A percentile compares a stretch with the other conserved stretches of the same genome.
phyloP scores from a whole-genome alignment of 2,329 filamentous ascomycete genomes.

The Ceratocystis huliohia region DNA sequence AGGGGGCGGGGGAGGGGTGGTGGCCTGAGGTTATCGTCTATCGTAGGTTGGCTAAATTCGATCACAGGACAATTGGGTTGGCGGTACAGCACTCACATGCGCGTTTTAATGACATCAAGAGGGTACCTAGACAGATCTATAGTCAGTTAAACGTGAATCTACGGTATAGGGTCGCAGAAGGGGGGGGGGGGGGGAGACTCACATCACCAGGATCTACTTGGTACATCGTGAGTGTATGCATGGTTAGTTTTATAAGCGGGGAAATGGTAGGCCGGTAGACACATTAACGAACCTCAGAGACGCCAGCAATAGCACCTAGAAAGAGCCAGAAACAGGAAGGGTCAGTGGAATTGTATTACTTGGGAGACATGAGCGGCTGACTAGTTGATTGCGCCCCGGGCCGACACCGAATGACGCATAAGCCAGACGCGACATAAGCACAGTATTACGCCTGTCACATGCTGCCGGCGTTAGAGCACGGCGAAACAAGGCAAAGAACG shows the following conservation, averaged over 20 bases:
- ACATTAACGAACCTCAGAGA: slow-evolving; percentile 67
- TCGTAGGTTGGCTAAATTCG: neutral
- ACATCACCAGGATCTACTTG: slow-evolving; percentile 75
- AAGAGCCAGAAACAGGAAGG: neutral
- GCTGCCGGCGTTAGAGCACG: neutral
- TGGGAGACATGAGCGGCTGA: neutral
- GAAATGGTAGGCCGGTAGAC: neutral
- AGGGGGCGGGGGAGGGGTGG: no score
- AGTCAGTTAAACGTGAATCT: neutral
- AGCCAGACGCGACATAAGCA: neutral
- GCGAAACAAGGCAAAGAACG: neutral
- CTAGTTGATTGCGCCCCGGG: neutral
- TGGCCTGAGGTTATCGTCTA: neutral
- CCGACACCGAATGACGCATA: neutral
- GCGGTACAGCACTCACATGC: slow-evolving; percentile 59
- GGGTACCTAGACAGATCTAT: slow-evolving; percentile 59
- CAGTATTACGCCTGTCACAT: neutral
- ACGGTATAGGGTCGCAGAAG: neutral
- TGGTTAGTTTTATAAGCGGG: slow-evolving; percentile 9
- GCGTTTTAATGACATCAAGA: slow-evolving; percentile 93
- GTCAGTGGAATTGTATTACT: neutral
- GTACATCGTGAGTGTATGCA: slow-evolving; percentile 7
- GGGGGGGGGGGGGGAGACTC: slow-evolving; percentile 28
- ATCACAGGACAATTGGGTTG: neutral
- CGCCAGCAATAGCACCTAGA: slow-evolving; percentile 80